Percentiles rank a stretch among this genome's conserved stretches.
phyloP scores from a whole-genome alignment of 495 filamentous ascomycete genomes.

The Hyphodiscus hymeniophilus region DNA sequence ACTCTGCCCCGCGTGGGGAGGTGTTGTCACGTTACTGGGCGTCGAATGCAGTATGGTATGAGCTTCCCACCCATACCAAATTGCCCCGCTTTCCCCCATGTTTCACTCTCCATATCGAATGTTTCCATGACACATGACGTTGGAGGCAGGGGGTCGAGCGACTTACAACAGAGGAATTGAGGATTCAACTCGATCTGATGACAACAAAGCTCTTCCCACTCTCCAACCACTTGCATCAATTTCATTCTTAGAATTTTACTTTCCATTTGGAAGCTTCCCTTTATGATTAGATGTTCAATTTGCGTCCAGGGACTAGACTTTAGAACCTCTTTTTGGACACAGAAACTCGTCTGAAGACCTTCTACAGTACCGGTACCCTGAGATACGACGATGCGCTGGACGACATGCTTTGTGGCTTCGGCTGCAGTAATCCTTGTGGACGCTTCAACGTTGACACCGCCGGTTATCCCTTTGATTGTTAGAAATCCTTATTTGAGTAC shows the following conservation, averaged over 20 bases:
- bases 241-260: neutral
- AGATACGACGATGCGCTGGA: conserved; percentile 18
- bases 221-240: neutral
- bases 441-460: conserved; percentile 56
- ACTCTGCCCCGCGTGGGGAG: no score
- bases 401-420: conserved; percentile 27
- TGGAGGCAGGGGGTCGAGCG: no score
- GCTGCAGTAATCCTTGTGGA: conserved; percentile 28
- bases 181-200: neutral
- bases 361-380: neutral
- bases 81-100: neutral
- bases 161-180: neutral
- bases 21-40: no score
- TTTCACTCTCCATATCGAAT: conserved; percentile 1
- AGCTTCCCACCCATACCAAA: no score
- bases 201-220: neutral
- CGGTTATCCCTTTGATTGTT: conserved; percentile 80
- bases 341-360: neutral
- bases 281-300: neutral
- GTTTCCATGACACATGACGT: neutral
- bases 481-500: conserved; percentile 89
- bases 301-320: neutral
- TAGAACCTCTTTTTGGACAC: no score
- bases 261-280: neutral
- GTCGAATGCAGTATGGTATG: no score